Base-by-base conservation (phyloP, 1,284 basidiomycete genomes). In the Pyrrhoderma lamaoense region DNA sequence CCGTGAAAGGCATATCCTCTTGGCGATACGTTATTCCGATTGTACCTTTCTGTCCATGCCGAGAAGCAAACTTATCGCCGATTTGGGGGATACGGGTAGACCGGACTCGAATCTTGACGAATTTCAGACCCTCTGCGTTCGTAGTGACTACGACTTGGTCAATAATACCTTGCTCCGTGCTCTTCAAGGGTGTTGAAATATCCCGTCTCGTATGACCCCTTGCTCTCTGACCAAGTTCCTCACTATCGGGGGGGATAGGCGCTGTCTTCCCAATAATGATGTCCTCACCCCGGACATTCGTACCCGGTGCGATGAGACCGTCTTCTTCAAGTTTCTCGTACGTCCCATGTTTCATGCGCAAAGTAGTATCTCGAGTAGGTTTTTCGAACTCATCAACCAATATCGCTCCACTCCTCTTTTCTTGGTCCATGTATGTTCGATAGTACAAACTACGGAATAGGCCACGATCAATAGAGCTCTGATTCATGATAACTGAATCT, bases 401-500 rank as follows among this genome's bases (percentile, higher is more conserved):
- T 59, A 93, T 84, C 37, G 94, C 79, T 37, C 96, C 96, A 58
- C 89, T 89, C 72, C 93, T 94, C 79, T 98, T 98, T 74, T 99
- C 95, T 55, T 94, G 79, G 68, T 99, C 95, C 84, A 93, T 93
- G 67, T 99, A 98, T 57, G 92, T 93, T 60, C 96, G 84, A 70
- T 97, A 99, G 70, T 99, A 99, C 64, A 99, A 86, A 73, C 93
- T 96, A 25, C 95, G 84, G 86, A 99, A 99, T 34, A 99, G 77
- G 55, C 96, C 95, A 52, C 96, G 89, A 65, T 99, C 95, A 62
- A 99, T 92, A 18, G 95, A 96, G 58, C 89, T 93, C 70, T 99
- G 95, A 68, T 99, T 99, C 95, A 99, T 97, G 69, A 99, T 99
- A 68, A 99, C 95, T 58, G 96, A 99, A 79, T 99, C 96, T 83